phyloP scores from a whole-genome alignment of 129 eudicot genomes.

The Pulicaria dysenterica region DNA sequence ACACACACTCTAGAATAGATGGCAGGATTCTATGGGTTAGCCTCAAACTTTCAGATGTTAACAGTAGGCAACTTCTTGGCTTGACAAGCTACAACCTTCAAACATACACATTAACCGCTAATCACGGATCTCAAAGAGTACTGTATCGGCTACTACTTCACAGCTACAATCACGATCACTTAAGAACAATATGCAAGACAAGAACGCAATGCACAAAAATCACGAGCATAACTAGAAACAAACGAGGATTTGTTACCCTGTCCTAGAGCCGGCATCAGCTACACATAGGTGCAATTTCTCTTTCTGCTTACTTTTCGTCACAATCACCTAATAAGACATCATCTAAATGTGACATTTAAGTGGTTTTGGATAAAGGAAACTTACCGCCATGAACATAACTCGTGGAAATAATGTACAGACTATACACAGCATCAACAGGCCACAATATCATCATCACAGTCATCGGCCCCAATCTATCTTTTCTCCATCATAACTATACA shows the following conservation, averaged over 20 bases:
- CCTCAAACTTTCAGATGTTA: too few species aligned
- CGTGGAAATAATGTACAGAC: conserved; percentile 28
- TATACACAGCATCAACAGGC: conserved; percentile 46
- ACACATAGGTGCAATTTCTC: conserved; percentile 17
- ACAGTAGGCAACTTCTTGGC: not conserved
- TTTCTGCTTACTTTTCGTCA: conserved; percentile 23
- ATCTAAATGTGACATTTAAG: conserved; percentile 14
- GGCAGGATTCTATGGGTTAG: too few species aligned
- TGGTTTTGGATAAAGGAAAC: not conserved
- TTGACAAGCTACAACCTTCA: not conserved
- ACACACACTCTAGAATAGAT: too few species aligned
- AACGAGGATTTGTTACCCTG: conserved; percentile 24
- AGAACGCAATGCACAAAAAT: not conserved
- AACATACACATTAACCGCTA: not conserved
- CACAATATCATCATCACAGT: conserved; percentile 41
- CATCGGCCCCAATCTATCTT: conserved; percentile 41
- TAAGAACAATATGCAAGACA: conserved; percentile 17
- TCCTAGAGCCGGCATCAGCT: conserved; percentile 13
- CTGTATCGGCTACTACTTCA: conserved; percentile 30
- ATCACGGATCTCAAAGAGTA: not conserved
- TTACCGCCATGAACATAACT: conserved; percentile 30
- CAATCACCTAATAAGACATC: conserved; percentile 14
- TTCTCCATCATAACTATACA: conserved; percentile 54
- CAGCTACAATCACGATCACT: conserved; percentile 31
- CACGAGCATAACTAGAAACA: not conserved